Percentiles rank a stretch among this genome's conserved stretches.
phyloP scores from a whole-genome alignment of 129 eudicot genomes.

The Sambucus nigra region DNA sequence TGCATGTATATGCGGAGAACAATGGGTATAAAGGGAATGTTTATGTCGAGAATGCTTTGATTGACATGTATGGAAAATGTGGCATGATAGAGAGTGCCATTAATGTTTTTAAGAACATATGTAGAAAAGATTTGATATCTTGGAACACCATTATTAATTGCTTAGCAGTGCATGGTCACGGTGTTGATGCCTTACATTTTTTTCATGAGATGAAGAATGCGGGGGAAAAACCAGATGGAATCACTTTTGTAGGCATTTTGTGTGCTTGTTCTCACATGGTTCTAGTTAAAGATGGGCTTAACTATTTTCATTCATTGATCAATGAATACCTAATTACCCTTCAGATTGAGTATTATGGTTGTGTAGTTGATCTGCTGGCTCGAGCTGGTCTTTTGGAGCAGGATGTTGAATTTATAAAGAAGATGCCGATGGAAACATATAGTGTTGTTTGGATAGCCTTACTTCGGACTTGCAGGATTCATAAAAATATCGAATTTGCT shows the following conservation, averaged over 20 bases:
- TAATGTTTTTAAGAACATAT: constrained; percentile 3
- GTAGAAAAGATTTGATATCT: constrained; percentile 6
- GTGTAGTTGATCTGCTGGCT: constrained; percentile 9
- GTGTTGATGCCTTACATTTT: not conserved
- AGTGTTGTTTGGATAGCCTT: no score
- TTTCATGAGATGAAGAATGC: constrained; percentile 4
- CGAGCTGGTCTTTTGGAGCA: constrained; percentile 6
- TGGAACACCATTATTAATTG: constrained; percentile 14
- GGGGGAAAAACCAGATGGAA: constrained; percentile 11
- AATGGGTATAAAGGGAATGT: no score
- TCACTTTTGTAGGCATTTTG: constrained; percentile 8
- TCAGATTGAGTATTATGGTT: constrained; percentile 14
- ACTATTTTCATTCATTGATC: constrained; percentile 2
- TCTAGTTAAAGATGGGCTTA: constrained; percentile 6
- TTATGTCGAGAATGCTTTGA: no score
- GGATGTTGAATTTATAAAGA: constrained; percentile 3
- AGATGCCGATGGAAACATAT: constrained; percentile 1
- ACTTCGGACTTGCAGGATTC: no score
- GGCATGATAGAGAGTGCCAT: not conserved
- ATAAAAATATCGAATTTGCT: no score
- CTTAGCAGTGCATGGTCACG: constrained; percentile 15
- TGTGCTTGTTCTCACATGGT: constrained; percentile 18
- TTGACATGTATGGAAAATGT: no score
- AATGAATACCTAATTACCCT: not conserved
- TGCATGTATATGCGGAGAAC: no score